Base-by-base conservation (phyloP, 495 filamentous ascomycete genomes). In the Aspergillus hancockii region DNA sequence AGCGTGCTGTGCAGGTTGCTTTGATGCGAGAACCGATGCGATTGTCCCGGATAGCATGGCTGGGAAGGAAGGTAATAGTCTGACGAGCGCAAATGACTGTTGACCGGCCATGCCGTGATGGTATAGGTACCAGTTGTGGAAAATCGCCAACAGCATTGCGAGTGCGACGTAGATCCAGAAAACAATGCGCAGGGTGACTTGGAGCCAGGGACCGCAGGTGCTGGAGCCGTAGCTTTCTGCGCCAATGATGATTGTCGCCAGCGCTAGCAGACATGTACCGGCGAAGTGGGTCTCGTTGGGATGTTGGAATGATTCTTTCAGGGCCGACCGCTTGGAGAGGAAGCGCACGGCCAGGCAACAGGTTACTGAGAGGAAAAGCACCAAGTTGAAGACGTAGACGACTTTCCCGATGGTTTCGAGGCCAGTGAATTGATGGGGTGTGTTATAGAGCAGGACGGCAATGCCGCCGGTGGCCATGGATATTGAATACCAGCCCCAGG, bases 361-460 rank as follows among this genome's bases (percentile, higher is more conserved):
- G 5, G 74, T 75, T 32, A 85, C 74, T 49, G 72, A 41, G 0
- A 71, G 18, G 68, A 85, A 87, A 36, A 81, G 66, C 58, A 82
- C 50, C 1, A 88, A 67, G 63, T 87, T 81, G 46, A 87, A 56
- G 49, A 87, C 71, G 67, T 81, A 88, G 52, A 87, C 63, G 21
- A 81, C 59, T 8, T 80, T 83, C 7, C 85, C 85, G 61, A 86
- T 79, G 10, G 71, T 75, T 18, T 71, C 73, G 1, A 87, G 74
- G 34, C 82, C 82, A 2, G 59, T 60, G 64, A 86, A 85, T 25
- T 76, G 75, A 53, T 84, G 74, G 0, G 83, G 85, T 13, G 75
- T 74, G 23, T 77, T 69, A 49, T 76, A 75, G 13, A 88, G 71
- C 32, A 85, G 65, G n/a, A 85, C 68, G 12, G 85, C 77, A 21